phyloP scores from a whole-genome alignment of 345 rosid species.

The Sapria himalayana region DNA sequence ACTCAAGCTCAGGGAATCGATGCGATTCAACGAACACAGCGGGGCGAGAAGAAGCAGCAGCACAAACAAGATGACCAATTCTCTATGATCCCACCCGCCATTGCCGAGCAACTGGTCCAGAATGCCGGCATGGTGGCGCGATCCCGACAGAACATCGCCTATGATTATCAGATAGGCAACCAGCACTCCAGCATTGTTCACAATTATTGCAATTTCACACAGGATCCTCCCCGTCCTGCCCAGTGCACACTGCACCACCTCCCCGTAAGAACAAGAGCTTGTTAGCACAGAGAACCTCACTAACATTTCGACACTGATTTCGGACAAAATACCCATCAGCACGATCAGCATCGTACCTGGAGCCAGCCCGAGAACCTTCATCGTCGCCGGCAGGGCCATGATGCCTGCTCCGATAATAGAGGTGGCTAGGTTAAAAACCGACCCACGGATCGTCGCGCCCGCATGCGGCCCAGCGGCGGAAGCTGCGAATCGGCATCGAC shows the following conservation, averaged over 20 bases:
- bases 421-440: slow-evolving; percentile 83
- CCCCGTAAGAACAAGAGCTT: slow-evolving; percentile 70
- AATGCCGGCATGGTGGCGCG: slow-evolving; percentile 62
- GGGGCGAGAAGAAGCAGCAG: slow-evolving; percentile 72
- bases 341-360: slow-evolving; percentile 46
- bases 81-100: slow-evolving; percentile 91
- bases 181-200: slow-evolving; percentile 84
- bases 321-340: slow-evolving; percentile 63
- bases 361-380: slow-evolving; percentile 77
- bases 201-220: slow-evolving; percentile 72
- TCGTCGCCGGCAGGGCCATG: slow-evolving; percentile 94
- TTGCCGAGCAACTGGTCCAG: slow-evolving; percentile 86
- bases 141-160: slow-evolving; percentile 93
- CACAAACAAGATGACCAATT: slow-evolving; percentile 38
- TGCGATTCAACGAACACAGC: slow-evolving; percentile 56
- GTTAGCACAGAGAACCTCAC: slow-evolving; percentile 46
- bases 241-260: slow-evolving; percentile 55
- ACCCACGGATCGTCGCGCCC: slow-evolving; percentile 55
- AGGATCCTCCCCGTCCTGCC: slow-evolving; percentile 72
- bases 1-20: slow-evolving; percentile 68
- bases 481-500: slow-evolving; percentile 18
- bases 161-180: slow-evolving; percentile 80
- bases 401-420: slow-evolving; percentile 89
- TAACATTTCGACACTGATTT: slow-evolving; percentile 66
- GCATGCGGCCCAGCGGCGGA: slow-evolving; percentile 10